Conservation (phyloP, 2,329 filamentous ascomycete genomes). For the Fusarium avenaceum region DNA sequence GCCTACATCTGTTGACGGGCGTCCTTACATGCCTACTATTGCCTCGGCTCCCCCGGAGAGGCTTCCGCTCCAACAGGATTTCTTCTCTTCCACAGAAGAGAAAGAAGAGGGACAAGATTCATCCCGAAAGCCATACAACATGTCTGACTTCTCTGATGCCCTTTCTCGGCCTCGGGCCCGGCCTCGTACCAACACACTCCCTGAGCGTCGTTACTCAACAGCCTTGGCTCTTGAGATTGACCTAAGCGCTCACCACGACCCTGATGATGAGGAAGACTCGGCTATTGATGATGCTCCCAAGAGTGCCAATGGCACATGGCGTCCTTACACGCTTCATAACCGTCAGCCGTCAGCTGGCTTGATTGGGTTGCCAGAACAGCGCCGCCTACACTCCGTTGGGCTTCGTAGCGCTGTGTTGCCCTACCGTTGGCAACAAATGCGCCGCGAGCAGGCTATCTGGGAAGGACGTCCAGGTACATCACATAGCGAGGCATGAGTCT, state of each 20-base stretch:
- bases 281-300: slow-evolving; percentile 41
- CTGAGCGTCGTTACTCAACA: slow-evolving; percentile 47
- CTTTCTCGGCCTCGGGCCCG: slow-evolving; percentile 33
- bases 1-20: slow-evolving; percentile 13
- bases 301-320: slow-evolving; percentile 38
- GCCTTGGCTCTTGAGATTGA: slow-evolving; percentile 46
- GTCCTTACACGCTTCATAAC: slow-evolving; percentile 30
- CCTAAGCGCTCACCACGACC: slow-evolving; percentile 30
- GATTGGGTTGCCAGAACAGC: slow-evolving; percentile 46
- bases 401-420: slow-evolving; percentile 48
- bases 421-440: slow-evolving; percentile 47
- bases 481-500: slow-evolving; percentile 43
- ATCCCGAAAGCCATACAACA: slow-evolving; percentile 31
- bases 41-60: slow-evolving; percentile 40
- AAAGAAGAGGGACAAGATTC: slow-evolving; percentile 34
- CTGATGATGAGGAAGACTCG: slow-evolving; percentile 37
- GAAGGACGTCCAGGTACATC: slow-evolving; percentile 46
- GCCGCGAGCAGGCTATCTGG: slow-evolving; percentile 39
- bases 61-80: slow-evolving; percentile 31
- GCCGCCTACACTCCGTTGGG: slow-evolving; percentile 45
- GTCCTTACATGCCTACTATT: slow-evolving; percentile 24
- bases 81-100: slow-evolving; percentile 18
- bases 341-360: slow-evolving; percentile 47
- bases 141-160: slow-evolving; percentile 25
- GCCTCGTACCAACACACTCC: slow-evolving; percentile 41